Evolutionary conservation across 1,139 yeast species (phyloP), one percentile per base, ranked within the genome.

Genomic region (Pichia cactophila): DNA sequence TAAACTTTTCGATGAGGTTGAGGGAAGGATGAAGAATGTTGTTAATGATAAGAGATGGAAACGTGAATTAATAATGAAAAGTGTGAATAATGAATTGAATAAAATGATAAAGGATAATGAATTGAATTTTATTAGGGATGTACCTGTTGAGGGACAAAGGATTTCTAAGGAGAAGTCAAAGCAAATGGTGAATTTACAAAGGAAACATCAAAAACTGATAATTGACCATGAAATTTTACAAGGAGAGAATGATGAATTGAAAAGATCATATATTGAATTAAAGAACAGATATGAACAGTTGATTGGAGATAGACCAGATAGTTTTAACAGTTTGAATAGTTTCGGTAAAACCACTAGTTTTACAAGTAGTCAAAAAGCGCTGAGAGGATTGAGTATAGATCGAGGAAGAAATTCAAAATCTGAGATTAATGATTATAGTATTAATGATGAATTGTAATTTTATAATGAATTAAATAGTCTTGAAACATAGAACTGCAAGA

Each of bases 401-500:
- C 9, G 41, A 38, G 16, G 23, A 23, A 8, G 9, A n/a, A 2
- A 38, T 5, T 17, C 40, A 4, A 17, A 16, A 16, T 8, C 12
- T 16, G 26, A 37, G 4, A 33, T 33, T 16, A 9, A 5, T 36
- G 39, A 12, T 36, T 5, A 20, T 10, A 16, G 7, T 31, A 31
- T 10, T 14, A 31, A 14, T 31, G 35, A 31, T 3, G 35, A 31
- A 5, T 3, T 31, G n/a, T 31, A 31, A 31, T 12, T 23, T 31
- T 31, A 31, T 31, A 31, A 14, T 16, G 8, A 16, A 16, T 46
- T 62, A 75, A 31, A 77, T 80, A 47, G 95, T 86, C 69, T 86
- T 89, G 71, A 88, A 92, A 17, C 87, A 74, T 58, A 92, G 73
- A 56, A 89, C 77, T 16, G 97, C 97, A 57, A 81, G 70, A 43